Conservation (phyloP, 2,329 filamentous ascomycete species). For the Pestalotiopsis sp. region DNA sequence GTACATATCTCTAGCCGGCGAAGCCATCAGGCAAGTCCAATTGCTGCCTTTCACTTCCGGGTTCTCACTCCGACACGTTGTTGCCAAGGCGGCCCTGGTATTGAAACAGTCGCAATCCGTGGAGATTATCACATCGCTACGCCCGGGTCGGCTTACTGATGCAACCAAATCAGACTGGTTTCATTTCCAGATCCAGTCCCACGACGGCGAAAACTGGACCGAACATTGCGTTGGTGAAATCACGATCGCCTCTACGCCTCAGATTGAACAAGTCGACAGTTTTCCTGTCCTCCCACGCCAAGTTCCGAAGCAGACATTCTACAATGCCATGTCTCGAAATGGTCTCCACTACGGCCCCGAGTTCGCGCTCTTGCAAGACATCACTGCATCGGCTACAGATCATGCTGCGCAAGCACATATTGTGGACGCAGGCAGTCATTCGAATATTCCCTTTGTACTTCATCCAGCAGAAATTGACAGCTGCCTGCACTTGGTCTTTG, state of each 20-base stretch:
- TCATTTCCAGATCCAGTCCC: not conserved
- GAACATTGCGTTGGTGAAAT: slow-evolving; percentile 3
- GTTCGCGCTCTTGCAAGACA: not conserved
- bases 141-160: not conserved
- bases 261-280: not conserved
- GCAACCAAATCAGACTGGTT: not conserved
- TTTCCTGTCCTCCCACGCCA: not conserved
- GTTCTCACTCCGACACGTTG: not conserved
- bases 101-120: not conserved
- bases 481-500: not conserved
- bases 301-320: not conserved
- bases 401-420: not conserved
- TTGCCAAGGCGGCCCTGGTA: not conserved
- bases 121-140: slow-evolving; percentile 2
- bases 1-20: slow-evolving; percentile 44
- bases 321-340: not conserved
- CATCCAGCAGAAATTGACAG: not conserved
- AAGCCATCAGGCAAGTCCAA: slow-evolving; percentile 33
- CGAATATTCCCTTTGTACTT: not conserved
- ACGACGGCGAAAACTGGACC: slow-evolving; percentile 1
- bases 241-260: not conserved
- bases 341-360: not conserved
- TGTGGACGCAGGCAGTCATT: not conserved
- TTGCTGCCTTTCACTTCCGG: not conserved
- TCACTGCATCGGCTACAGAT: not conserved